A percentile compares a stretch with the other conserved stretches of the same genome.
Conservation (phyloP, 1,139 yeast genomes). For the Suhomyces wounanorum region DNA sequence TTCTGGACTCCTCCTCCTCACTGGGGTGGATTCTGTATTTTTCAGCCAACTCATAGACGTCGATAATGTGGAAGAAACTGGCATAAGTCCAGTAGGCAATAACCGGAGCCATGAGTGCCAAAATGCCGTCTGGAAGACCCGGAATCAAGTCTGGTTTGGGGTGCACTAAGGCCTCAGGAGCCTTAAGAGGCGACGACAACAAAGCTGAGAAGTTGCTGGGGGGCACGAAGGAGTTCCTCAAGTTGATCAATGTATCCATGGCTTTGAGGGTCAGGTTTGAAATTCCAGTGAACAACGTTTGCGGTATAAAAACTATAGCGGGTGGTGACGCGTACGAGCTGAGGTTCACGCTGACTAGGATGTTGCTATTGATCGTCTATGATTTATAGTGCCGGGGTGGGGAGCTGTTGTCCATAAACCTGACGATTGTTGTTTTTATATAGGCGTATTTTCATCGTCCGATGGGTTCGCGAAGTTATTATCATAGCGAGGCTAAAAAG, state of each 20-base stretch:
- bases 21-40: constrained; percentile 88
- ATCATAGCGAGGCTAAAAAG: background rate
- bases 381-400: background rate
- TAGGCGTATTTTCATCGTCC: constrained; percentile 5
- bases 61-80: constrained; percentile 70
- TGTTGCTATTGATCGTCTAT: background rate
- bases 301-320: background rate
- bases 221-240: constrained; percentile 6
- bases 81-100: constrained; percentile 84
- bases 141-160: constrained; percentile 46
- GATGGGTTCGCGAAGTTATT: constrained; percentile 3
- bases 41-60: constrained; percentile 72
- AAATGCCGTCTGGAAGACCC: constrained; percentile 70
- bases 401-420: background rate
- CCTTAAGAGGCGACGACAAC: constrained; percentile 19
- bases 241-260: constrained; percentile 7
- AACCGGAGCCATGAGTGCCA: constrained; percentile 75
- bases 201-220: constrained; percentile 23
- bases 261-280: background rate
- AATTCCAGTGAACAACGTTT: background rate
- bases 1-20: constrained; percentile 74
- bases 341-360: background rate
- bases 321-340: background rate
- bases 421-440: constrained; percentile 1
- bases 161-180: constrained; percentile 11